Percentiles rank a stretch among this genome's conserved stretches.
phyloP scores from a whole-genome alignment of 352 stramenopile genomes.

The Phytophthora gonapodyides region DNA sequence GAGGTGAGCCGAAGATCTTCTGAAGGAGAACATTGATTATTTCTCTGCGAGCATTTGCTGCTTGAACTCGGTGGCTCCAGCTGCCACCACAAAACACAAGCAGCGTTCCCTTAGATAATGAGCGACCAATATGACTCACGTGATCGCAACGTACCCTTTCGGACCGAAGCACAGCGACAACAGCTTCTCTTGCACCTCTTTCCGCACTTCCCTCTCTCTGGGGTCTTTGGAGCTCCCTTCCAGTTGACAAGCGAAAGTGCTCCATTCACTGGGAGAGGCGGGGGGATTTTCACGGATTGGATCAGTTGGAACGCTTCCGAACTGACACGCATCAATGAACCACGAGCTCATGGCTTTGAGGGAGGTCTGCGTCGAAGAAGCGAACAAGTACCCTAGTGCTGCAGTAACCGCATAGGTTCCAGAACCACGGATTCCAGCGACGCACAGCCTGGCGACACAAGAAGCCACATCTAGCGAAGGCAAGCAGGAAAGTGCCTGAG shows the following conservation, averaged over 20 bases:
- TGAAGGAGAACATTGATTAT: conserved; percentile 39
- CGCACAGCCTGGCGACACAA: conserved; percentile 26
- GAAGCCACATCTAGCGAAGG: conserved; percentile 27
- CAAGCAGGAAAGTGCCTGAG: conserved; percentile 38
- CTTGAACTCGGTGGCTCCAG: conserved; percentile 35
- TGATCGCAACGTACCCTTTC: conserved; percentile 34
- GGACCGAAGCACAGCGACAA: conserved; percentile 35
- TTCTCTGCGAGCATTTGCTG: conserved; percentile 7
- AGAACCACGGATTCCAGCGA: conserved; percentile 1
- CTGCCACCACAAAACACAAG: conserved; percentile 20
- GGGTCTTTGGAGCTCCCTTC: not conserved
- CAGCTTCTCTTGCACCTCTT: conserved; percentile 35
- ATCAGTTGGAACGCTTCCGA: conserved; percentile 13
- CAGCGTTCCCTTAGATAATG: not conserved
- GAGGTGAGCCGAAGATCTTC: conserved; percentile 52
- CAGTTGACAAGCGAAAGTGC: conserved; percentile 3
- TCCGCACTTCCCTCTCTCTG: not conserved
- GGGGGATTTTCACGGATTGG: not conserved
- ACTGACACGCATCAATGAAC: conserved; percentile 43
- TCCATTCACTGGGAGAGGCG: conserved; percentile 24
- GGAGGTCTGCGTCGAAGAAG: conserved; percentile 12
- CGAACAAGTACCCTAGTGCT: conserved; percentile 34
- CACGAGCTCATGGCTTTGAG: conserved; percentile 28
- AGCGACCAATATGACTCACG: not conserved
- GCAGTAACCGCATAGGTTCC: conserved; percentile 12